Percentiles rank a stretch among this genome's conserved stretches.
Conservation (phyloP, 805 yeast species). For the Lachancea meyersii region DNA sequence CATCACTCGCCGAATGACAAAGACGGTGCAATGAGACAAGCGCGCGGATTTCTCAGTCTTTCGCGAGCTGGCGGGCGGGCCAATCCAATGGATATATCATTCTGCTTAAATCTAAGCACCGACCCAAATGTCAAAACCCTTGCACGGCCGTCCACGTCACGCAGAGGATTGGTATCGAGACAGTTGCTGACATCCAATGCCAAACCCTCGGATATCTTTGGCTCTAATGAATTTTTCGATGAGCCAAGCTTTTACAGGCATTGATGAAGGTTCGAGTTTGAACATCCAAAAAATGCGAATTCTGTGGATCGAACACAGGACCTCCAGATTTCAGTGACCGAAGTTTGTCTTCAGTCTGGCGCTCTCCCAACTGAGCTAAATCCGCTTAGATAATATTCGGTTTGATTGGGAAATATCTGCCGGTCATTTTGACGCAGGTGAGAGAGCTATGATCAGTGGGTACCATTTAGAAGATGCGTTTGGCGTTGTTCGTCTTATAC, state of each 20-base stretch:
- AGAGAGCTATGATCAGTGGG: no score
- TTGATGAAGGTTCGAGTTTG: slow-evolving; percentile 2
- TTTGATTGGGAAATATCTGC: neutral
- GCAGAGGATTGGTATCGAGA: slow-evolving; percentile 2
- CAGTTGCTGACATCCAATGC: slow-evolving; percentile 11
- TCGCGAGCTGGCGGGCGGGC: slow-evolving; percentile 8
- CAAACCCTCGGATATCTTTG: slow-evolving; percentile 11
- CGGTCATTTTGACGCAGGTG: no score
- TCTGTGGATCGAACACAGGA: slow-evolving; percentile 72
- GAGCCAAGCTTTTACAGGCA: slow-evolving; percentile 23
- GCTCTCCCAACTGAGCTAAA: slow-evolving; percentile 43
- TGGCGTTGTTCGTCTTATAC: no score
- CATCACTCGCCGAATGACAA: neutral
- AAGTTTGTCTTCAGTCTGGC: slow-evolving; percentile 35
- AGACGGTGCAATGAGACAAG: neutral
- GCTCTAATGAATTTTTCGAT: slow-evolving; percentile 15
- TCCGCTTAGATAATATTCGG: slow-evolving; percentile 22
- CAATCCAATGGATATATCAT: slow-evolving; percentile 13
- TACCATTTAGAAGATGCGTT: no score
- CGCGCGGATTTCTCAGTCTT: neutral
- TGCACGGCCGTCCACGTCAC: slow-evolving; percentile 2
- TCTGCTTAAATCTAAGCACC: slow-evolving; percentile 8
- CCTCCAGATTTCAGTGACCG: slow-evolving; percentile 46
- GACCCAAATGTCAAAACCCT: neutral
- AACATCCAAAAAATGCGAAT: slow-evolving; percentile 35